Evolutionary conservation across 257 asterid species (phyloP), one percentile per base, ranked within the genome.

Genomic region (Mitragyna speciosa): DNA sequence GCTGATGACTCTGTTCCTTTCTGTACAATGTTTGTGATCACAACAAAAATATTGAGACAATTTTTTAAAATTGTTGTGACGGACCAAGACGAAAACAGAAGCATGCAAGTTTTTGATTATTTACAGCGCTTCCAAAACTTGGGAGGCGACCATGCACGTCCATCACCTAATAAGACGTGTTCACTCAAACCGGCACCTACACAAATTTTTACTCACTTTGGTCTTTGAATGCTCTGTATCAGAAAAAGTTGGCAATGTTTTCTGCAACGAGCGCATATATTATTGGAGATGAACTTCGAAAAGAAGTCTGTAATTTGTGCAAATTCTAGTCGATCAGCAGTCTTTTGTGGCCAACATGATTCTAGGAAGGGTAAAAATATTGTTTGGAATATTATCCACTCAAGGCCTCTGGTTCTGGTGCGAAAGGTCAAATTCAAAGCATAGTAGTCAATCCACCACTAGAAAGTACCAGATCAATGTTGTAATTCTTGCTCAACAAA

Each of bases 271-370:
- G 75, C 45, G 75, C 45, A 79, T 73, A 74, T 67, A 36, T 36
- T 36, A 36, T 36, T 80, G 56, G 70, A 54, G 52, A 90, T 86
- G 77, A 81, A 56, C 49, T 83, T 80, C 41, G 83, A 69, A 1
- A 91, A 86, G 83, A 74, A 75, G 64, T 72, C 70, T 0, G 92
- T 82, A 70, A 91, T 88, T 79, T 90, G 89, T 76, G 26, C 51
- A 61, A 92, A 92, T 71, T 92, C 97, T 11, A 93, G 97, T 17
- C 97, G 87, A 26, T 84, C 83, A 72, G 76, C 78, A 2, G 97
- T 93, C 58, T 90, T 83, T 75, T 80, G 87, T 16, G 92, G 92
- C 94, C 97, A 91, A 76, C 93, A 86, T 64, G 94, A 87, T 30
- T 80, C 68, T 52, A 92, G 48, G 70, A 1, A 89, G 89, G 64